A percentile compares a stretch with the other conserved stretches of the same genome.
Conservation (phyloP, 2,329 filamentous ascomycete genomes). For the Albifimbria verrucaria region DNA sequence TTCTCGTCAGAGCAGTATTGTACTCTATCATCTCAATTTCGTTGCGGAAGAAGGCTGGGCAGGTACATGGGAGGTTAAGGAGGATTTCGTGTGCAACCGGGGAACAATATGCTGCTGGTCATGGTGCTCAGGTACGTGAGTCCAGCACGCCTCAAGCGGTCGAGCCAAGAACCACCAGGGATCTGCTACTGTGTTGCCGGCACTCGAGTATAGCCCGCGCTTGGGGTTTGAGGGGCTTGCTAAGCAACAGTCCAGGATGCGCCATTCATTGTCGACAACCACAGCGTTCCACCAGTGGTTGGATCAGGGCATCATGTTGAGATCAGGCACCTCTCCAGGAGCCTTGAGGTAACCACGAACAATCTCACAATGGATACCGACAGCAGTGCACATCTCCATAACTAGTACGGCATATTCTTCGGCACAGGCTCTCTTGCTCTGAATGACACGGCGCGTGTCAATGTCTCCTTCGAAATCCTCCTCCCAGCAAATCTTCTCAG, state of each 20-base stretch:
- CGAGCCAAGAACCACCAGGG: constrained; percentile 91
- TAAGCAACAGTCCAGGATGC: constrained; percentile 90
- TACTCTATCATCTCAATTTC: constrained; percentile 79
- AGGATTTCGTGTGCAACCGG: constrained; percentile 82
- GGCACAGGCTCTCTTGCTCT: constrained; percentile 77
- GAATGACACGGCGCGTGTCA: constrained; percentile 79
- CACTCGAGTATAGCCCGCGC: constrained; percentile 72
- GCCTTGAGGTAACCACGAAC: constrained; percentile 87
- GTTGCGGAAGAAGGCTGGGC: constrained; percentile 85
- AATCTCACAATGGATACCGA: constrained; percentile 83
- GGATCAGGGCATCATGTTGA: constrained; percentile 76
- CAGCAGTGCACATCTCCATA: constrained; percentile 87
- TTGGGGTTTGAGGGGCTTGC: constrained; percentile 88
- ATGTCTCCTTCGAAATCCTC: constrained; percentile 86
- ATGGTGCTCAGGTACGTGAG: constrained; percentile 84
- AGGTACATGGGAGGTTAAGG: constrained; percentile 80
- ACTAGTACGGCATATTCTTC: constrained; percentile 89
- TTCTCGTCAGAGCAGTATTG: constrained; percentile 79
- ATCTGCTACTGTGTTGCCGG: constrained; percentile 68
- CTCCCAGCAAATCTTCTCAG: constrained; percentile 94
- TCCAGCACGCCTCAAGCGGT: constrained; percentile 90
- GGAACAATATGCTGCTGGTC: constrained; percentile 92
- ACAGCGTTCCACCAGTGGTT: constrained; percentile 99
- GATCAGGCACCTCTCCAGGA: constrained; percentile 79
- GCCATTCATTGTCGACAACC: constrained; percentile 90